Evolutionary conservation across 2,329 filamentous ascomycete species (phyloP).

Genomic region (Fonsecaea erecta): DNA sequence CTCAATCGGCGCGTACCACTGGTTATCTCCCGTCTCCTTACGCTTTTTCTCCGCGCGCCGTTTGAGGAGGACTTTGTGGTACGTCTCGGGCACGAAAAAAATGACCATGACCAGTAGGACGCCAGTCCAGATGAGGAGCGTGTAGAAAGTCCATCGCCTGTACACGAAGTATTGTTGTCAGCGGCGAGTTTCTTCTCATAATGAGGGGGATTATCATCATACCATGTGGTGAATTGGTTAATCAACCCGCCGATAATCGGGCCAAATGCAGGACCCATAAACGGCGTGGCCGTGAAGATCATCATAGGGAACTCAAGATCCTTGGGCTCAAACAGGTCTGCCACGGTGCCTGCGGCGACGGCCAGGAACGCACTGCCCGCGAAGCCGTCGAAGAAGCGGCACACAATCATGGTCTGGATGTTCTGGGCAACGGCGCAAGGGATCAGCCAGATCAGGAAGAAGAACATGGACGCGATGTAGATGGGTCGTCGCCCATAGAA

Average conservation of each 20-base stretch:
- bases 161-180: background rate
- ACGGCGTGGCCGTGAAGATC: constrained; percentile 69
- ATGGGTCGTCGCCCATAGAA: constrained; percentile 86
- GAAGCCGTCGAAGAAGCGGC: constrained; percentile 69
- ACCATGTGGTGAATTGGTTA: constrained; percentile 66
- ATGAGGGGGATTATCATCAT: constrained; percentile 13
- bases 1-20: constrained; percentile 77
- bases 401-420: constrained; percentile 76
- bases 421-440: constrained; percentile 81
- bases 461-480: constrained; percentile 73
- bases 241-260: constrained; percentile 56
- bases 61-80: constrained; percentile 70
- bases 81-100: constrained; percentile 84
- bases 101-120: constrained; percentile 66
- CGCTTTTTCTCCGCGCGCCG: constrained; percentile 79
- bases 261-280: constrained; percentile 57
- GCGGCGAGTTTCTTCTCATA: background rate
- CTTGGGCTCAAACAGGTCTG: constrained; percentile 69
- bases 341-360: constrained; percentile 73
- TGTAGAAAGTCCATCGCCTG: constrained; percentile 80
- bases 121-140: constrained; percentile 81
- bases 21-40: constrained; percentile 70
- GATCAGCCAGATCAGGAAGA: constrained; percentile 79
- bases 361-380: constrained; percentile 65
- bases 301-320: constrained; percentile 77